Conservation (phyloP, 2,329 filamentous ascomycete genomes). For the Raffaelea albimanens region DNA sequence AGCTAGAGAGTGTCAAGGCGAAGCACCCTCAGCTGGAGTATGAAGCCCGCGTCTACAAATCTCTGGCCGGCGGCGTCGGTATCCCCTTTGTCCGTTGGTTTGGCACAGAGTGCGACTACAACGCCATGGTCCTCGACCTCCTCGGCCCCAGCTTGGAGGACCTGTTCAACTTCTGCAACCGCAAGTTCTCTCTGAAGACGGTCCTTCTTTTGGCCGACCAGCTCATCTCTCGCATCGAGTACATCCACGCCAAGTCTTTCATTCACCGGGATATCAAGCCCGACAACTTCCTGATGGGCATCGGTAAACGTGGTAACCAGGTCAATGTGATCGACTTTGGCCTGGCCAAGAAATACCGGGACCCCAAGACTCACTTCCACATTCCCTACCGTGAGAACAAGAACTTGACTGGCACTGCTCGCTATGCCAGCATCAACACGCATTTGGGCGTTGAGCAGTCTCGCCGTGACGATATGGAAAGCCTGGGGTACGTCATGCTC, state of each 20-base stretch:
- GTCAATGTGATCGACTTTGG: conserved; percentile 99
- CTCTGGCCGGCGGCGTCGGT: conserved; percentile 88
- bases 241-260: conserved; percentile 99
- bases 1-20: conserved; percentile 98
- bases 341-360: conserved; percentile 98
- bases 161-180: conserved; percentile 99
- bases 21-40: conserved; percentile 99
- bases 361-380: conserved; percentile 99
- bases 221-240: conserved; percentile 97
- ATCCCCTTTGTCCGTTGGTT: conserved; percentile 99
- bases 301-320: conserved; percentile 97
- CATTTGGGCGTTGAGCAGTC: conserved; percentile 98
- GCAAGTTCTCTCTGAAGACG: conserved; percentile 98
- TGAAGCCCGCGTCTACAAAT: conserved; percentile 88
- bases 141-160: conserved; percentile 94
- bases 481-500: conserved; percentile 97
- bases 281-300: conserved; percentile 99
- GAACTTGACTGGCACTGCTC: conserved; percentile 97
- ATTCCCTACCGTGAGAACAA: conserved; percentile 99
- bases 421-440: conserved; percentile 98
- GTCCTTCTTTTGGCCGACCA: conserved; percentile 94
- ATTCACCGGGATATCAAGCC: conserved; percentile 99
- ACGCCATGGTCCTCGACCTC: conserved; percentile 97
- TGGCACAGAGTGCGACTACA: conserved; percentile 98
- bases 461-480: conserved; percentile 98